Evolutionary conservation across 371 early-diverging fungal genomes (phyloP).

Genomic region (Dipsacomyces acuminosporus): DNA sequence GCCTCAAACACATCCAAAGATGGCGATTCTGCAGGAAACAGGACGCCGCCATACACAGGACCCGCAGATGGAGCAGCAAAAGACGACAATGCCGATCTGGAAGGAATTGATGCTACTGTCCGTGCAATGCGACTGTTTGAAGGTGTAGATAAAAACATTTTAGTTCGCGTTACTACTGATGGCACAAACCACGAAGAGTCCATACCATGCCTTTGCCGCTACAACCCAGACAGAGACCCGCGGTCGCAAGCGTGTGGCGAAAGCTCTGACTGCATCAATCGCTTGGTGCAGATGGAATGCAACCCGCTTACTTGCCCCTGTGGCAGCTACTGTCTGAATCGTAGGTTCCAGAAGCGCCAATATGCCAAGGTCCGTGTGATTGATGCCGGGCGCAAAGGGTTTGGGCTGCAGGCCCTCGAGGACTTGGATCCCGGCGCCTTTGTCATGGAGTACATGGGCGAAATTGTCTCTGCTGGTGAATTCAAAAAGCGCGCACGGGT

Average conservation of each 20-base stretch:
- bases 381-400: constrained; percentile 85
- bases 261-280: constrained; percentile 84
- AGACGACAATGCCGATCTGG: constrained; percentile 13
- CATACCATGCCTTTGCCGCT: constrained; percentile 42
- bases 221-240: constrained; percentile 33
- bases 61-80: neutral
- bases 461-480: constrained; percentile 73
- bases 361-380: constrained; percentile 85
- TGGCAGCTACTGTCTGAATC: constrained; percentile 83
- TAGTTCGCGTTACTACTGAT: constrained; percentile 37
- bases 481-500: constrained; percentile 77
- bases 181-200: constrained; percentile 39
- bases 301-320: constrained; percentile 81
- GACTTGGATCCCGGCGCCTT: constrained; percentile 60
- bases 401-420: constrained; percentile 75
- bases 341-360: constrained; percentile 77
- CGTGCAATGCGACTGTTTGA: constrained; percentile 32
- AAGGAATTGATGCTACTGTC: constrained; percentile 31
- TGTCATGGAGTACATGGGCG: constrained; percentile 96
- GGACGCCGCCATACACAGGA: constrained; percentile 1
- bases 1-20: no score
- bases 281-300: constrained; percentile 91
- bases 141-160: constrained; percentile 35
- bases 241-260: constrained; percentile 76
- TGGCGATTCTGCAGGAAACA: no score